A percentile compares a stretch with the other conserved stretches of the same genome.
These are phyloP conservation scores for Backusella westeae DNA, from an alignment of 192 early-diverging fungal species.

Conservation along the genomic window DNA sequence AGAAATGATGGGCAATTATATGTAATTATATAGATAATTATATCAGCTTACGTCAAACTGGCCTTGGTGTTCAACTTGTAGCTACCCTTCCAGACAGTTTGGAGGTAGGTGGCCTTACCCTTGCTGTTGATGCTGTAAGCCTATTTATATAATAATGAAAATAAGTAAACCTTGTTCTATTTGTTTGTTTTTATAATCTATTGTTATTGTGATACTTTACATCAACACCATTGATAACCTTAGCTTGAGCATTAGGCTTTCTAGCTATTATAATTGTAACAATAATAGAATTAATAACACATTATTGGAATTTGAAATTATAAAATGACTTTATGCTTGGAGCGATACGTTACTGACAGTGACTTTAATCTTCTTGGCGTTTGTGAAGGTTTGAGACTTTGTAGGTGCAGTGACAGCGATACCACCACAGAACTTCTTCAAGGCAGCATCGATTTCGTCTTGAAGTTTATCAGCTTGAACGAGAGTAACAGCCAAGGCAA, in stretches of 20 bases:
- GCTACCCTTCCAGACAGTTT: slow-evolving; percentile 35
- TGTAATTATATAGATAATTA: not conserved
- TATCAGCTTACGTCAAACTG: slow-evolving; percentile 26
- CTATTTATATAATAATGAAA: slow-evolving; percentile 6
- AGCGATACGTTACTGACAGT: slow-evolving; percentile 31
- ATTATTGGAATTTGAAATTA: not conserved
- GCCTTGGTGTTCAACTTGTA: slow-evolving; percentile 29
- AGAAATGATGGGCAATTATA: not conserved
- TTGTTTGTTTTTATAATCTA: not conserved
- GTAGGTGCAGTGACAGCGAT: slow-evolving; percentile 28
- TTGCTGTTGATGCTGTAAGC: slow-evolving; percentile 27
- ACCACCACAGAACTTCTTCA: slow-evolving; percentile 37
- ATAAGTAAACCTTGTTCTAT: not conserved
- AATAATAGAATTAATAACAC: not conserved
- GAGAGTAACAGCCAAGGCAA: slow-evolving; percentile 8
- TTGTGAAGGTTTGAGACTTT: slow-evolving; percentile 15
- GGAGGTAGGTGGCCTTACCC: slow-evolving; percentile 28
- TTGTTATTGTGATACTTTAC: slow-evolving; percentile 10
- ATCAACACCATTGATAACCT: slow-evolving; percentile 35
- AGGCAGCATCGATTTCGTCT: slow-evolving; percentile 32
- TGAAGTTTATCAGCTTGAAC: slow-evolving; percentile 28
- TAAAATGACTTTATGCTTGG: not conserved
- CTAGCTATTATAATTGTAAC: slow-evolving; percentile 19
- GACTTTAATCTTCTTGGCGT: slow-evolving; percentile 25
- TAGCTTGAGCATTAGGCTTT: slow-evolving; percentile 28